These are phyloP conservation scores for Saccharomyces hybrid DNA, from an alignment of 1,139 yeast species.

Conservation along the genomic window DNA sequence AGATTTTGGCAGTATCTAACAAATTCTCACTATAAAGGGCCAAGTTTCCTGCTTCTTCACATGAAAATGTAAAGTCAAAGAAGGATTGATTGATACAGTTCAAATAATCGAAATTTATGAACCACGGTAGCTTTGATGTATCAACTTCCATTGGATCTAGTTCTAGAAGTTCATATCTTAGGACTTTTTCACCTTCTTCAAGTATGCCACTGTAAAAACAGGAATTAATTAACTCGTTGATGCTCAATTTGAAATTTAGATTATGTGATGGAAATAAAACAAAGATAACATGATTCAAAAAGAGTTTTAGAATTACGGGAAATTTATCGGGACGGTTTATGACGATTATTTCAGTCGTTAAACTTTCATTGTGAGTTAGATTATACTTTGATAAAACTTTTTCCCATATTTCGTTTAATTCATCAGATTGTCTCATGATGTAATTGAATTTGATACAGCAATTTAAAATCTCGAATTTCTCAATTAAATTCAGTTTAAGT, in stretches of 20 bases:
- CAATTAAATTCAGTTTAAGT: slow-evolving; percentile 24
- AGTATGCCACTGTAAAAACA: slow-evolving; percentile 38
- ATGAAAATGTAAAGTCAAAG: slow-evolving; percentile 21
- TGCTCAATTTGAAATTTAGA: slow-evolving; percentile 27
- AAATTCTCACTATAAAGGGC: slow-evolving; percentile 10
- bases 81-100: slow-evolving; percentile 28
- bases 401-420: slow-evolving; percentile 16
- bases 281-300: slow-evolving; percentile 29
- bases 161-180: slow-evolving; percentile 29
- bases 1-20: slow-evolving; percentile 30
- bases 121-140: slow-evolving; percentile 32
- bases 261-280: slow-evolving; percentile 13
- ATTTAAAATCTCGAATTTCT: slow-evolving; percentile 44
- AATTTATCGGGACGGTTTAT: slow-evolving; percentile 32
- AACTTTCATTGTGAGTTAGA: slow-evolving; percentile 1
- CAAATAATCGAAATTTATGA: slow-evolving; percentile 22
- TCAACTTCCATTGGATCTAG: slow-evolving; percentile 24
- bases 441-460: slow-evolving; percentile 43
- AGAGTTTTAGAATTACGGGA: slow-evolving; percentile 34
- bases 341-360: slow-evolving; percentile 15
- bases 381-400: slow-evolving; percentile 12
- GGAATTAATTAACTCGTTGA: slow-evolving; percentile 35
- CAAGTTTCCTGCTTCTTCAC: slow-evolving; percentile 4
- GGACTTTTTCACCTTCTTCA: slow-evolving; percentile 38
- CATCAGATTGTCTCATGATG: slow-evolving; percentile 15